Conservation (phyloP, 106 monocot genomes). For the Hemerocallis citrina region DNA sequence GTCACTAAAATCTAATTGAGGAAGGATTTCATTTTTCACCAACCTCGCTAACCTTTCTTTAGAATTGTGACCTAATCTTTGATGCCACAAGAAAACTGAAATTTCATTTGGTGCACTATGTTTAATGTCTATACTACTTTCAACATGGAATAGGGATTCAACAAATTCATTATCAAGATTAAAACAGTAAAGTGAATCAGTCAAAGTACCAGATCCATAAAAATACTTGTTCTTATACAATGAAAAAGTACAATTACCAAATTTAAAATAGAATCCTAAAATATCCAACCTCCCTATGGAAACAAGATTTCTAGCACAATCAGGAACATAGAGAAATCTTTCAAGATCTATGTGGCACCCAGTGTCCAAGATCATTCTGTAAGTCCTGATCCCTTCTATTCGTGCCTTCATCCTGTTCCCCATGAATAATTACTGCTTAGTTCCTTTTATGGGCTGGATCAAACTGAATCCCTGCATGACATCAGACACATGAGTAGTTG, state of each 20-base stretch:
- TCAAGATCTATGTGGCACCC: not conserved
- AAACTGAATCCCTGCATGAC: conserved; percentile 6
- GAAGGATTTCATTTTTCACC: conserved; percentile 9
- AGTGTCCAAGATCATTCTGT: not conserved
- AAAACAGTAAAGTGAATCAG: not conserved
- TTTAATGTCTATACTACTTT: not conserved
- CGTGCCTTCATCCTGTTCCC: not conserved
- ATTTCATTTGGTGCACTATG: not conserved
- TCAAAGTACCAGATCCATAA: not conserved
- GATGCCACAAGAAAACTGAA: not conserved
- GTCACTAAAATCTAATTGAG: conserved; percentile 17
- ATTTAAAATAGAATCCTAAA: not conserved
- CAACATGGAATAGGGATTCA: not conserved
- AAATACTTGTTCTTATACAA: not conserved
- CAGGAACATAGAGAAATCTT: not conserved
- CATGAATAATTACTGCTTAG: not conserved
- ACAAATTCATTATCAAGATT: not conserved
- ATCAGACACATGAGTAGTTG: too few species aligned
- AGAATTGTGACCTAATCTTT: conserved; percentile 10
- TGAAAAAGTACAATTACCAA: not conserved
- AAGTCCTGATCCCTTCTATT: not conserved
- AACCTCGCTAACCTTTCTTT: conserved; percentile 13
- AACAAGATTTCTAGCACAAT: not conserved
- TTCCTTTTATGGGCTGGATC: not conserved
- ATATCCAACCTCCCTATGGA: not conserved